Percentiles rank a stretch among this genome's conserved stretches.
Conservation (phyloP, 352 stramenopile species). For the Peronospora destructor region DNA sequence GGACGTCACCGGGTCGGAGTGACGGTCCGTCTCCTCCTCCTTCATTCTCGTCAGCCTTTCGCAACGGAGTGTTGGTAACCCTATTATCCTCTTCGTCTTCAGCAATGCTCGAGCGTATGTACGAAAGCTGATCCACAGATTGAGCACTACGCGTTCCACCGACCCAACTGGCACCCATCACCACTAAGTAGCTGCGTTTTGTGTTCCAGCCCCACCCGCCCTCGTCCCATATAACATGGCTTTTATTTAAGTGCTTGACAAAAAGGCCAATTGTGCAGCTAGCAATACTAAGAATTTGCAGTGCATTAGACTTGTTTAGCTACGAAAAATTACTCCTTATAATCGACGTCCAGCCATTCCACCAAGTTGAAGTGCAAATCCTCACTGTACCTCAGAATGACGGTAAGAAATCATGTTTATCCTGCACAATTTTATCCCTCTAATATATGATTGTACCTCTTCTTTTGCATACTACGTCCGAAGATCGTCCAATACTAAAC, state of each 20-base stretch:
- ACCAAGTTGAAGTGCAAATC: too few species aligned
- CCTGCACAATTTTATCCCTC: too few species aligned
- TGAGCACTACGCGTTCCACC: constrained; percentile 13
- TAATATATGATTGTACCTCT: neutral
- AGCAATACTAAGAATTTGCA: too few species aligned
- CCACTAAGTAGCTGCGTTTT: neutral
- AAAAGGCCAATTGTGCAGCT: too few species aligned
- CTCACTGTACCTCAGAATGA: too few species aligned
- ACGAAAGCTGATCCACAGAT: constrained; percentile 24
- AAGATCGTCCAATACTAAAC: neutral
- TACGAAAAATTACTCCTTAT: too few species aligned
- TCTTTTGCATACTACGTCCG: constrained; percentile 13
- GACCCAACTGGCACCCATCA: constrained; percentile 1
- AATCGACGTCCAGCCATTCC: too few species aligned
- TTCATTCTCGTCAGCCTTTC: constrained; percentile 12
- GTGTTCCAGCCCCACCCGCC: neutral
- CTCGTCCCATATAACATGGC: constrained; percentile 16
- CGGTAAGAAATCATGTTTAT: too few species aligned
- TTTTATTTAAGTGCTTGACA: neutral
- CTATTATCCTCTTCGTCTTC: constrained; percentile 5
- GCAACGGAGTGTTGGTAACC: neutral
- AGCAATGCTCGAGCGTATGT: constrained; percentile 9
- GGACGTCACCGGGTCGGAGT: constrained; percentile 38
- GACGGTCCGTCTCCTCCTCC: constrained; percentile 14
- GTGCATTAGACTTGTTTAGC: too few species aligned